Evolutionary conservation across 2,329 filamentous ascomycete species (phyloP).

Genomic region (Exophiala mesophila): DNA sequence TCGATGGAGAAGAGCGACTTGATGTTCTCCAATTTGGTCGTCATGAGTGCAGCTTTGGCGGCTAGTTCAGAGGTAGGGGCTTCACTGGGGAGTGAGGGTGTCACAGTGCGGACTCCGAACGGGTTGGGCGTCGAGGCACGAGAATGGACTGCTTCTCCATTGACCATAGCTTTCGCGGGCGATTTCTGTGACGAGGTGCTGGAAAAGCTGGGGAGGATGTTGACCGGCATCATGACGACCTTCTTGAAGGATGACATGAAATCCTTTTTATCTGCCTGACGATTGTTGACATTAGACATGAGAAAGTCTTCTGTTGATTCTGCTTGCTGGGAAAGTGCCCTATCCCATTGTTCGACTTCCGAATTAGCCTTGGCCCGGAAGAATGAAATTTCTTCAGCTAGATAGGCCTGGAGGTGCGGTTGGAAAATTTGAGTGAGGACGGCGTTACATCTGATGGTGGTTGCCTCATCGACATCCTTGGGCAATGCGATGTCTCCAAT

Average conservation of each 20-base stretch:
- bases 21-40: slow-evolving; percentile 88
- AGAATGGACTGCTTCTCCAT: slow-evolving; percentile 25
- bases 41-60: slow-evolving; percentile 97
- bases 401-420: slow-evolving; percentile 86
- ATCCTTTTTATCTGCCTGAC: slow-evolving; percentile 92
- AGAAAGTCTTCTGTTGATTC: slow-evolving; percentile 87
- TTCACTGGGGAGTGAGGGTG: slow-evolving; percentile 47
- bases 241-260: slow-evolving; percentile 97
- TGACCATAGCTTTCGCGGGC: slow-evolving; percentile 27
- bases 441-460: slow-evolving; percentile 60
- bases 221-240: slow-evolving; percentile 98
- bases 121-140: slow-evolving; percentile 29
- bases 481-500: slow-evolving; percentile 64
- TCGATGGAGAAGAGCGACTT: slow-evolving; percentile 94
- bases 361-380: slow-evolving; percentile 72
- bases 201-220: slow-evolving; percentile 69
- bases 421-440: slow-evolving; percentile 74
- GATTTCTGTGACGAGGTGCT: slow-evolving; percentile 42
- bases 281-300: slow-evolving; percentile 82
- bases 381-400: slow-evolving; percentile 83
- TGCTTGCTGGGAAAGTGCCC: slow-evolving; percentile 84
- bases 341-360: slow-evolving; percentile 82
- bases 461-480: slow-evolving; percentile 53
- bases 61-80: slow-evolving; percentile 86
- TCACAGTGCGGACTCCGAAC: slow-evolving; percentile 34